These are phyloP conservation scores for Botrytis byssoidea DNA, from an alignment of 2,329 filamentous ascomycete genomes.

Conservation along the genomic window DNA sequence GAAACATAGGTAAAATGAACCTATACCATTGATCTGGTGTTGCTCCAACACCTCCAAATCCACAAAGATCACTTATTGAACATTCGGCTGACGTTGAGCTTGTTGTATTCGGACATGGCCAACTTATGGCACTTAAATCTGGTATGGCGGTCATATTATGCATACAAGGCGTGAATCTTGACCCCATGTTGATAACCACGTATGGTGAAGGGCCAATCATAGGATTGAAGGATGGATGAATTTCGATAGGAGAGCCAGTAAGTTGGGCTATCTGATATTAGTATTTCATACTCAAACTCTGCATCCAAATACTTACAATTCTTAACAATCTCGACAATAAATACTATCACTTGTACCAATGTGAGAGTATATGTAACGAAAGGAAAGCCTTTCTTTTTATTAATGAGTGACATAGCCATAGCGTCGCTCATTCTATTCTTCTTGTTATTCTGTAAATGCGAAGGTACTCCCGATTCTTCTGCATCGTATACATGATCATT, in stretches of 20 bases:
- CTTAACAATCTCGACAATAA: conserved; percentile 82
- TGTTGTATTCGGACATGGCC: conserved; percentile 81
- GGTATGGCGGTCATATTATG: conserved; percentile 71
- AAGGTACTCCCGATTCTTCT: conserved; percentile 39
- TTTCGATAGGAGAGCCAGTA: conserved; percentile 60
- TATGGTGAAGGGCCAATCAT: conserved; percentile 95
- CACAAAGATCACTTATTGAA: conserved; percentile 76
- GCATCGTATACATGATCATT: conserved; percentile 64
- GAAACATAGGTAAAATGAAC: conserved; percentile 93
- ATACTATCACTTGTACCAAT: conserved; percentile 74
- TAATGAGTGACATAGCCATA: conserved; percentile 52
- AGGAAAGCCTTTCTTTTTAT: conserved; percentile 49
- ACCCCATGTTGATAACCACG: conserved; percentile 95
- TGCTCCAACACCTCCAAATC: conserved; percentile 59
- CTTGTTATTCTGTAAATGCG: conserved; percentile 36
- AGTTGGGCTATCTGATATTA: conserved; percentile 55
- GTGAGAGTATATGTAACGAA: conserved; percentile 84
- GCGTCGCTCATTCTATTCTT: conserved; percentile 50
- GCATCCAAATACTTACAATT: conserved; percentile 62
- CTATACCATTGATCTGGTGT: conserved; percentile 91
- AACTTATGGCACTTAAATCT: conserved; percentile 52
- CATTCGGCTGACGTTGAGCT: conserved; percentile 60
- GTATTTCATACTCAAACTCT: background rate
- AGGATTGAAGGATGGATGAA: conserved; percentile 81
- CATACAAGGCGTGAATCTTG: conserved; percentile 92